Evolutionary conservation across 768 basidiomycete genomes (phyloP).

Genomic region (Russula griseocarnosa): DNA sequence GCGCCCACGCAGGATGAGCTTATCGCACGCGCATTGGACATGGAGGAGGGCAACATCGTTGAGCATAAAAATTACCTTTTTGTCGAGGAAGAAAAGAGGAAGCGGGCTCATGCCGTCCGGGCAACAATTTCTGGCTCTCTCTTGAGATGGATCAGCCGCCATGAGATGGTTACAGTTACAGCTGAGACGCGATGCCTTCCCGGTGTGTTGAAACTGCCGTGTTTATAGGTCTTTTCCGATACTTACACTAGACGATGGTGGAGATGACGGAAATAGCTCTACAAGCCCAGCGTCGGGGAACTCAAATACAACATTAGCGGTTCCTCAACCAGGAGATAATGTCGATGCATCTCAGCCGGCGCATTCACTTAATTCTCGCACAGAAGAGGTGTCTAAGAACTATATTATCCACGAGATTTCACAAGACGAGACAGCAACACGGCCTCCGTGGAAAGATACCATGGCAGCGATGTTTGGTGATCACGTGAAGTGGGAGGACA

Average conservation of each 20-base stretch:
- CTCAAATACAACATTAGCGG: neutral
- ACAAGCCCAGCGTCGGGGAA: neutral
- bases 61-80: slow-evolving; percentile 77
- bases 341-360: neutral
- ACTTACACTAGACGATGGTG: slow-evolving; percentile 8
- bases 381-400: slow-evolving; percentile 57
- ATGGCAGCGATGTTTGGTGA: slow-evolving; percentile 83
- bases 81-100: slow-evolving; percentile 78
- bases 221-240: no score
- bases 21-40: slow-evolving; percentile 77
- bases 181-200: slow-evolving; percentile 36
- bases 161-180: slow-evolving; percentile 51
- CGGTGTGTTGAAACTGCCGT: slow-evolving; percentile 23
- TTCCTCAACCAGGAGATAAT: neutral
- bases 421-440: slow-evolving; percentile 44
- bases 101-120: slow-evolving; percentile 59
- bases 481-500: slow-evolving; percentile 74
- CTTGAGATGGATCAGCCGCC: slow-evolving; percentile 65
- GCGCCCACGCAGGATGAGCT: slow-evolving; percentile 76
- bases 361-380: slow-evolving; percentile 19
- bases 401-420: slow-evolving; percentile 65
- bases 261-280: slow-evolving; percentile 1
- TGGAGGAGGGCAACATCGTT: slow-evolving; percentile 78
- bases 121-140: slow-evolving; percentile 61
- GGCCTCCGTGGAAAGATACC: slow-evolving; percentile 64